Percentiles rank a stretch among this genome's conserved stretches.
Conservation (phyloP, 2,329 filamentous ascomycete species). For the Corinectria fuckeliana region DNA sequence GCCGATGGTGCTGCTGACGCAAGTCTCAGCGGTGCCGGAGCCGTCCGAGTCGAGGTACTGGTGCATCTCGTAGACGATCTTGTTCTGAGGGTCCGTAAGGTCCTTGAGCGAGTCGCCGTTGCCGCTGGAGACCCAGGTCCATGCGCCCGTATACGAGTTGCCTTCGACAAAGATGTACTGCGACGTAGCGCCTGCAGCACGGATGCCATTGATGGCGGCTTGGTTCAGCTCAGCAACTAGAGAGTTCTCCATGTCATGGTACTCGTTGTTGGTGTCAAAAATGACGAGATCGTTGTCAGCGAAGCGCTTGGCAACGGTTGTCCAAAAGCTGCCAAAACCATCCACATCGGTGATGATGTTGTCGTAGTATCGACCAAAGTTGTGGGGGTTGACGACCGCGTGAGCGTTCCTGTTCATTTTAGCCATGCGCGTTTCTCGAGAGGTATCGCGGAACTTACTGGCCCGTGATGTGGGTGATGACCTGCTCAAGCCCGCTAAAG, state of each 20-base stretch:
- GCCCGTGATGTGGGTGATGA: conserved; percentile 43
- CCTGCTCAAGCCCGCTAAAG: conserved; percentile 46
- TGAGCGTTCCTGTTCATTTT: conserved; percentile 49
- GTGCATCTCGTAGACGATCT: conserved; percentile 65
- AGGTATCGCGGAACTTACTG: not conserved
- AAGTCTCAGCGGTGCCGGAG: conserved; percentile 55
- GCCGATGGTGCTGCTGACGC: conserved; percentile 58
- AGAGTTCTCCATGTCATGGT: conserved; percentile 65
- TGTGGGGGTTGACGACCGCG: conserved; percentile 66
- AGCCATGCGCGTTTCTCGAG: not conserved
- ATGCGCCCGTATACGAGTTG: conserved; percentile 61
- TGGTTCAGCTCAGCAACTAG: conserved; percentile 68
- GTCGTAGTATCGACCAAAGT: conserved; percentile 63
- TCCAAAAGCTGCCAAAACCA: conserved; percentile 64
- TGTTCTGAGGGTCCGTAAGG: conserved; percentile 56
- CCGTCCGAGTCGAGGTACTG: conserved; percentile 64
- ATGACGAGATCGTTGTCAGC: conserved; percentile 61
- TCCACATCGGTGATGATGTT: conserved; percentile 58
- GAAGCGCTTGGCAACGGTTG: conserved; percentile 60
- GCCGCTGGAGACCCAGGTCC: conserved; percentile 51
- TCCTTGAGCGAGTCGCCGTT: conserved; percentile 50
- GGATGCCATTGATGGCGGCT: conserved; percentile 68
- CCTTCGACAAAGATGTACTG: conserved; percentile 65
- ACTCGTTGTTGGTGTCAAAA: conserved; percentile 74
- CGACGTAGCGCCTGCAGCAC: conserved; percentile 61